phyloP scores from a whole-genome alignment of 495 filamentous ascomycete genomes.

The Aspergillus olivimuriae region DNA sequence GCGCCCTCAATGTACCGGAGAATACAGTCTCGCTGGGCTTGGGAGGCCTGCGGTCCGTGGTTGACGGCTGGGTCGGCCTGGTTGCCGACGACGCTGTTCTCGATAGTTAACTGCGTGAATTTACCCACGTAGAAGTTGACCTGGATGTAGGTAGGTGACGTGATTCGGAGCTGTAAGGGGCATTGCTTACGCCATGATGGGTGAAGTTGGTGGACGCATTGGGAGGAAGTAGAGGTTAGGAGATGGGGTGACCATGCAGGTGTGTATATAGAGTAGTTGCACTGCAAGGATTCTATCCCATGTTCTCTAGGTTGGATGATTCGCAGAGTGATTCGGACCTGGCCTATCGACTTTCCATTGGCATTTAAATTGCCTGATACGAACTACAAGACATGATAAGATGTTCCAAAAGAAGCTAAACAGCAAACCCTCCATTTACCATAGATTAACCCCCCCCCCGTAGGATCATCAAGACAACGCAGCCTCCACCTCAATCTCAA shows the following conservation, averaged over 20 bases:
- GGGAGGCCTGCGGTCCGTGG: constrained; percentile 89
- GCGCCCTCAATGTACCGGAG: constrained; percentile 85
- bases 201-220: no score
- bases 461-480: neutral
- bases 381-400: neutral
- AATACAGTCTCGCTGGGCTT: constrained; percentile 80
- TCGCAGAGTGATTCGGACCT: neutral
- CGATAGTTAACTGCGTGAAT: constrained; percentile 67
- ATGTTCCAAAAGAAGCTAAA: neutral
- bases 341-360: neutral
- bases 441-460: no score
- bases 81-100: constrained; percentile 69
- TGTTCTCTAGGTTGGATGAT: neutral
- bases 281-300: no score
- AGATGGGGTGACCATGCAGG: neutral
- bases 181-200: no score
- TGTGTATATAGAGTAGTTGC: neutral
- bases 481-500: constrained; percentile 47
- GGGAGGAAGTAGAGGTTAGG: neutral
- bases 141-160: neutral
- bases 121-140: constrained; percentile 70
- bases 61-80: constrained; percentile 74
- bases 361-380: no score
- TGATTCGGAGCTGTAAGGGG: neutral
- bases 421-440: neutral